These are phyloP conservation scores for Tremella yokohamensis DNA, from an alignment of 768 basidiomycete species.

Conservation along the genomic window DNA sequence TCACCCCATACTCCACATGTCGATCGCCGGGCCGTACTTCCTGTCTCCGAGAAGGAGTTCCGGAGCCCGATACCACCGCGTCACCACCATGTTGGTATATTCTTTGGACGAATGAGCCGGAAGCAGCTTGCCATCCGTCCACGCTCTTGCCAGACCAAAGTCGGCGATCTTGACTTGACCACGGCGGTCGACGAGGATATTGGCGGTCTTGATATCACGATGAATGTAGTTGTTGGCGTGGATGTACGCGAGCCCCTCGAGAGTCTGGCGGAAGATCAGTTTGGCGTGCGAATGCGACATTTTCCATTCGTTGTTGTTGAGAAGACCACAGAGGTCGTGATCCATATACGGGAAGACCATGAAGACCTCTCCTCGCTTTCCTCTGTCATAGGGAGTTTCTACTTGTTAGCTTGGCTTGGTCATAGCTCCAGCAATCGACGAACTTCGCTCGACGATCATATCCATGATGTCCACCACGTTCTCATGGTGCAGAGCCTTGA, in stretches of 20 bases:
- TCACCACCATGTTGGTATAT: constrained; percentile 97
- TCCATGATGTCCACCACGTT: constrained; percentile 83
- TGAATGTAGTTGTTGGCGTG: constrained; percentile 93
- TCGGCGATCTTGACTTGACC: constrained; percentile 87
- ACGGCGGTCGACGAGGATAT: constrained; percentile 82
- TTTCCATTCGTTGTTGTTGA: constrained; percentile 81
- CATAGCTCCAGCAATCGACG: constrained; percentile 6
- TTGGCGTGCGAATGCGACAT: constrained; percentile 83
- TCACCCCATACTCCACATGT: constrained; percentile 96
- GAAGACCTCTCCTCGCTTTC: constrained; percentile 63
- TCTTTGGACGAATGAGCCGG: constrained; percentile 56
- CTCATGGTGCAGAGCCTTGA: constrained; percentile 81
- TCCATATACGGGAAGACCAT: constrained; percentile 99
- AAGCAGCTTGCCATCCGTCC: constrained; percentile 44
- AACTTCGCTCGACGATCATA: constrained; percentile 70
- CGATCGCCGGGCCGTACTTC: constrained; percentile 88
- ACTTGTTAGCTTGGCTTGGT: no score
- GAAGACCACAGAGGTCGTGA: constrained; percentile 89
- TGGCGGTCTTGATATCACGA: constrained; percentile 98
- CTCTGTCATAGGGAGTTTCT: constrained; percentile 26
- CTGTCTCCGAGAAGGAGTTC: constrained; percentile 85
- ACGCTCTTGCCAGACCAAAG: constrained; percentile 85
- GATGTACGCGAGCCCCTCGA: constrained; percentile 96
- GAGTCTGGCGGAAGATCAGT: constrained; percentile 88
- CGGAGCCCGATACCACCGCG: constrained; percentile 97